phyloP scores from a whole-genome alignment of 2,329 filamentous ascomycete species.

The Ascosphaera apis region DNA sequence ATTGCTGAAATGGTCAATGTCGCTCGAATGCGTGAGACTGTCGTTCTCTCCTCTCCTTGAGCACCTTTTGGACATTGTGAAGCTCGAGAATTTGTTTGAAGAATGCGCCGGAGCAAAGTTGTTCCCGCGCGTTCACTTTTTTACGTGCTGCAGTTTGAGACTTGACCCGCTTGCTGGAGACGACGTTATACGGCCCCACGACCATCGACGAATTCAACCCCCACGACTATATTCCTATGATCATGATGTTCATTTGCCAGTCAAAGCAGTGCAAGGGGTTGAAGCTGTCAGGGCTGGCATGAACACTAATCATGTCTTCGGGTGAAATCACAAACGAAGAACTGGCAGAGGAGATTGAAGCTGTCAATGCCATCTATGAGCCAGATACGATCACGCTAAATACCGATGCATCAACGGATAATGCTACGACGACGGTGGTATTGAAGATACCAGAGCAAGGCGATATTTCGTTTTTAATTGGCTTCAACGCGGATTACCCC shows the following conservation, averaged over 20 bases:
- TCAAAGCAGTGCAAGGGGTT: neutral
- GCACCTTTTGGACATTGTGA: too few relatives aligned
- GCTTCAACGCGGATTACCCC: conserved; percentile 55
- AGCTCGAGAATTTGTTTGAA: too few relatives aligned
- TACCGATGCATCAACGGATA: conserved; percentile 6
- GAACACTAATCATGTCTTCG: too few relatives aligned
- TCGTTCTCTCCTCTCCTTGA: too few relatives aligned
- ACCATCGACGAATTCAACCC: neutral
- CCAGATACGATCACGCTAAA: conserved; percentile 33
- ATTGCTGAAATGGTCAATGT: too few relatives aligned
- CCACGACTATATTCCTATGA: neutral
- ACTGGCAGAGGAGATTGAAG: conserved; percentile 24
- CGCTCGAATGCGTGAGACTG: too few relatives aligned
- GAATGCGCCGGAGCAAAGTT: too few relatives aligned
- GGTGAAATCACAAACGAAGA: conserved; percentile 14
- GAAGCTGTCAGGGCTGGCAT: too few relatives aligned
- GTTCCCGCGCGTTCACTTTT: too few relatives aligned
- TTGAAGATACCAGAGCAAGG: conserved; percentile 42
- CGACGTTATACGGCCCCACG: neutral
- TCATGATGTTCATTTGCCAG: neutral
- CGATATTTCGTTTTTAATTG: conserved; percentile 26
- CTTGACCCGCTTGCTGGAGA: conserved; percentile 2
- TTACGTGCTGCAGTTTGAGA: conserved; percentile 1
- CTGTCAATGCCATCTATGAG: conserved; percentile 35
- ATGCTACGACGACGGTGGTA: conserved; percentile 23